These are phyloP conservation scores for Tilletia horrida DNA, from an alignment of 1,284 basidiomycete species.

Conservation along the genomic window DNA sequence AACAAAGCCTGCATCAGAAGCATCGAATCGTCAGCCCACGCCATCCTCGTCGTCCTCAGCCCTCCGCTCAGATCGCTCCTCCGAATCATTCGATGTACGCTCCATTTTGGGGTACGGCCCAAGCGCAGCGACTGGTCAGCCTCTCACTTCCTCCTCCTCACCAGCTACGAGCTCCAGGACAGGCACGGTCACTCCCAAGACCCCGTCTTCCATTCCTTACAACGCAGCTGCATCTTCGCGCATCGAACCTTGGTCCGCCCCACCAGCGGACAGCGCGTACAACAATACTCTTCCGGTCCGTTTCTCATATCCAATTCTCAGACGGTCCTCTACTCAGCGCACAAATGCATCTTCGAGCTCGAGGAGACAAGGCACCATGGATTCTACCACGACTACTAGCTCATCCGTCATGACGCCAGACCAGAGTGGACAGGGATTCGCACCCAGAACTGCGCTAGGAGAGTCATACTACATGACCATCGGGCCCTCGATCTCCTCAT, in stretches of 20 bases:
- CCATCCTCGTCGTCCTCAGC: background rate
- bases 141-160: slow-evolving; percentile 1
- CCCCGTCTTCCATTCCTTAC: background rate
- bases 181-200: background rate
- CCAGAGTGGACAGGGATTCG: slow-evolving; percentile 10
- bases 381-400: background rate
- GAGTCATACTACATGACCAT: slow-evolving; percentile 6
- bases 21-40: background rate
- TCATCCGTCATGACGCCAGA: slow-evolving; percentile 12
- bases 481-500: background rate
- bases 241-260: background rate
- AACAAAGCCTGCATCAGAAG: background rate
- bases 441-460: background rate
- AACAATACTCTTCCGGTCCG: background rate
- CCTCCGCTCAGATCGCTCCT: slow-evolving; percentile 12
- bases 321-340: slow-evolving; percentile 8
- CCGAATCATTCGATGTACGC: slow-evolving; percentile 26
- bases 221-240: background rate
- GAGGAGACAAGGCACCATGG: background rate
- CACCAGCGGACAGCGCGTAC: background rate
- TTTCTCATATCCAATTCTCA: slow-evolving; percentile 12
- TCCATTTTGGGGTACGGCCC: slow-evolving; percentile 21
- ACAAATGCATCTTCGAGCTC: background rate
- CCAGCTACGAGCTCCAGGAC: slow-evolving; percentile 6
- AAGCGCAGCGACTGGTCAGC: background rate